A percentile compares a stretch with the other conserved stretches of the same genome.
Conservation (phyloP, 140 eudicot genomes). For the Flaveria floridana region DNA sequence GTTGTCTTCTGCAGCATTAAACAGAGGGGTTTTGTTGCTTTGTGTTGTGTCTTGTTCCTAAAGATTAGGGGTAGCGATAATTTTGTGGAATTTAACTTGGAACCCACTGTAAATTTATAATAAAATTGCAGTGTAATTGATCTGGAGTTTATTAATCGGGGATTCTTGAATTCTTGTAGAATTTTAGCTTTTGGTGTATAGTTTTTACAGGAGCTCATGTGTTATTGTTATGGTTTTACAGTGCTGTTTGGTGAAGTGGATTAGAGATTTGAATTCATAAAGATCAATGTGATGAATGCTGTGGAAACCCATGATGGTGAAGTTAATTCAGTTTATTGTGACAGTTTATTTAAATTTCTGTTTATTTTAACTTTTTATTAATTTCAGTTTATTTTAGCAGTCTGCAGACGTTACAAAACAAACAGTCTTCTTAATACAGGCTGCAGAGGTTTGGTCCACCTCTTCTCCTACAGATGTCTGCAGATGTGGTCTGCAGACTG, state of each 20-base stretch:
- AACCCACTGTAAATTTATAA: background rate
- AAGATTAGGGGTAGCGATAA: background rate
- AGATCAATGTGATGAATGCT: slow-evolving; percentile 41
- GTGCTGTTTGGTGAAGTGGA: background rate
- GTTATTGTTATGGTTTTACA: background rate
- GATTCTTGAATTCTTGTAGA: background rate
- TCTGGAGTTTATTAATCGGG: background rate
- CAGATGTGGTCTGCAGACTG: too few relatives aligned
- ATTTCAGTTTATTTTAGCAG: too few relatives aligned
- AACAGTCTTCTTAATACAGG: too few relatives aligned
- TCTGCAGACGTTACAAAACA: too few relatives aligned
- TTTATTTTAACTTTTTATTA: too few relatives aligned
- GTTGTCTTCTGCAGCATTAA: slow-evolving; percentile 1
- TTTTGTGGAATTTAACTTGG: slow-evolving; percentile 1
- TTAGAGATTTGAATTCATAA: slow-evolving; percentile 34
- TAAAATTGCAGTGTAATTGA: background rate
- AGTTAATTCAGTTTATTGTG: too few relatives aligned
- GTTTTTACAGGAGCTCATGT: background rate
- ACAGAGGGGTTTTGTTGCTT: slow-evolving; percentile 28
- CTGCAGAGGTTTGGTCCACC: too few relatives aligned
- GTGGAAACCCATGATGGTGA: slow-evolving; percentile 38
- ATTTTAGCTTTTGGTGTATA: background rate
- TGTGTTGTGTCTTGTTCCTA: slow-evolving; percentile 33
- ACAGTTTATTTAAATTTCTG: too few relatives aligned
- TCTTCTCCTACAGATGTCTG: too few relatives aligned